These are phyloP conservation scores for Monosporozyma aquatica DNA, from an alignment of 805 yeast genomes.

Conservation along the genomic window DNA sequence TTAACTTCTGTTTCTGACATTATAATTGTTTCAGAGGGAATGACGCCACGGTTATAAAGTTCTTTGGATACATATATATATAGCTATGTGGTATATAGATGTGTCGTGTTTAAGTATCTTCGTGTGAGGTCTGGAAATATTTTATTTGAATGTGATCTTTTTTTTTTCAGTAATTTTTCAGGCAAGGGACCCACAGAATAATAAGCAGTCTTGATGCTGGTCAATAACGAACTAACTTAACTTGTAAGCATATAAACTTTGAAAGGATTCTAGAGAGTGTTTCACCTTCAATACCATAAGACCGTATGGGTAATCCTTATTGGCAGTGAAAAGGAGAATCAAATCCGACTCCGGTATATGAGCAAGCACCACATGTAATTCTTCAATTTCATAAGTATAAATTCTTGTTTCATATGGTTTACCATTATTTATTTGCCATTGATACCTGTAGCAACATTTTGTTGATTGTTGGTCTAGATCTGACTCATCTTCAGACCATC, in stretches of 20 bases:
- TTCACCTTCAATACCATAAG: slow-evolving; percentile 26
- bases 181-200: background rate
- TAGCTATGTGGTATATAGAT: background rate
- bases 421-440: slow-evolving; percentile 4
- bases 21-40: too few species aligned
- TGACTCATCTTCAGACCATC: slow-evolving; percentile 27
- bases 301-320: slow-evolving; percentile 24
- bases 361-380: slow-evolving; percentile 25
- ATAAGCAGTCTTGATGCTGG: too few species aligned
- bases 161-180: background rate
- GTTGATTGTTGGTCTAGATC: slow-evolving; percentile 9
- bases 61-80: background rate
- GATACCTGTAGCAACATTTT: slow-evolving; percentile 12
- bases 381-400: slow-evolving; percentile 28
- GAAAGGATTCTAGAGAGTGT: slow-evolving; percentile 16
- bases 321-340: slow-evolving; percentile 21
- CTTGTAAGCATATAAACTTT: slow-evolving; percentile 21
- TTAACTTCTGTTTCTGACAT: background rate
- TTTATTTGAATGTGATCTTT: too few species aligned
- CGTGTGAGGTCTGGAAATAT: too few species aligned
- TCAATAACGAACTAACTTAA: slow-evolving; percentile 10
- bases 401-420: slow-evolving; percentile 15
- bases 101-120: too few species aligned
- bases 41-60: background rate
- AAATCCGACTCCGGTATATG: slow-evolving; percentile 26